Conservation (phyloP, 2,329 filamentous ascomycete genomes). For the Thermothelomyces thermophilus region DNA sequence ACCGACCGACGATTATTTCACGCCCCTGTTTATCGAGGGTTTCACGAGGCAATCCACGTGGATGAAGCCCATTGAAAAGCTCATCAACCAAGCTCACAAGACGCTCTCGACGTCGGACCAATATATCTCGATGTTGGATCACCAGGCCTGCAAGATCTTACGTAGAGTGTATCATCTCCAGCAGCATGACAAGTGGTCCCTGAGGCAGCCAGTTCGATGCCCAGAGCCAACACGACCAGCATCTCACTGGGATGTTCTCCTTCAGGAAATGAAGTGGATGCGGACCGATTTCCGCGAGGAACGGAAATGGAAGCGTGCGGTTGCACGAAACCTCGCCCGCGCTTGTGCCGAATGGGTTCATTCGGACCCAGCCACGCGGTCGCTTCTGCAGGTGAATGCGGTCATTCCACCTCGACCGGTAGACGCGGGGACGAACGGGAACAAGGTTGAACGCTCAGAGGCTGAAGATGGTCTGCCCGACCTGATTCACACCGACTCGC, state of each 20-base stretch:
- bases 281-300: constrained; percentile 92
- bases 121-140: constrained; percentile 74
- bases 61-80: constrained; percentile 60
- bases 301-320: constrained; percentile 82
- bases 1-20: constrained; percentile 57
- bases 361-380: constrained; percentile 56
- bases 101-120: constrained; percentile 82
- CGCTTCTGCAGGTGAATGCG: constrained; percentile 60
- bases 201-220: constrained; percentile 80
- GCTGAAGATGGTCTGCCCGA: constrained; percentile 56
- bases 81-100: constrained; percentile 80
- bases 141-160: constrained; percentile 79
- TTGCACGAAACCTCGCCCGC: constrained; percentile 71
- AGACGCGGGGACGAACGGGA: constrained; percentile 26
- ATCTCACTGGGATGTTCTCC: constrained; percentile 77
- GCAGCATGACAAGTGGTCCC: constrained; percentile 84
- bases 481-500: constrained; percentile 57
- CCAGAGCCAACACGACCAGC: constrained; percentile 70
- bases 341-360: constrained; percentile 79
- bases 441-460: constrained; percentile 25
- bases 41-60: constrained; percentile 49
- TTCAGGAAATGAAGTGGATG: constrained; percentile 97
- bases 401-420: constrained; percentile 36
- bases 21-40: constrained; percentile 54
- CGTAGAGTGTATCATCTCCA: constrained; percentile 86